Evolutionary conservation across 345 rosid genomes (phyloP).

Genomic region (thale cress (Arabidopsis thaliana)): TAIR10.1 NC_003076.8:21126501-21127000

Average conservation of each 20-base stretch:
- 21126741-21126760: no score
- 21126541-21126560: conserved; percentile 39
- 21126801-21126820: no score
- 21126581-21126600: conserved; percentile 14
- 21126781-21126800: no score
- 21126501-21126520: conserved; percentile 30
- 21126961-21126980: not conserved
- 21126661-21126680: not conserved
- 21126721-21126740: no score
- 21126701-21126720: no score
- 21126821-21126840: no score
- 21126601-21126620: conserved; percentile 16
- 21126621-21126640: conserved; percentile 24
- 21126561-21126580: conserved; percentile 18
- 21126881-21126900: not conserved
- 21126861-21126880: not conserved
- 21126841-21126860: no score
- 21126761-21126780: no score
- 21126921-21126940: not conserved
- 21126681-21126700: no score
- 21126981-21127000: not conserved
- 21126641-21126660: not conserved
- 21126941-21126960: not conserved
- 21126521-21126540: not conserved
- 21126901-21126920: not conserved